Percentiles rank a stretch among this genome's conserved stretches.
These are phyloP conservation scores for Colletotrichum falcatum DNA, from an alignment of 2,329 filamentous ascomycete genomes.

Conservation along the genomic window DNA sequence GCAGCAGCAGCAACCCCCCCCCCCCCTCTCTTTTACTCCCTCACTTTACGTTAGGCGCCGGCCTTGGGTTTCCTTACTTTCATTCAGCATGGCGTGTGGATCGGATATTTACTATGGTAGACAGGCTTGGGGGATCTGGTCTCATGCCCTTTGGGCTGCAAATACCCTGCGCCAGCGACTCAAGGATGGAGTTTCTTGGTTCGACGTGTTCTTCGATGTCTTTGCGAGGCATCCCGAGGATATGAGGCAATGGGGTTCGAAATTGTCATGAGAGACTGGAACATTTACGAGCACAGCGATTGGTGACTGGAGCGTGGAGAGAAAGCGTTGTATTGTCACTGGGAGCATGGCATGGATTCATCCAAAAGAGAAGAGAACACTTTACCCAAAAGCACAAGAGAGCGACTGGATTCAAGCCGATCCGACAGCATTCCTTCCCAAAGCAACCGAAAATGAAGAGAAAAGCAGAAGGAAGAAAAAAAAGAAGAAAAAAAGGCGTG, in stretches of 20 bases:
- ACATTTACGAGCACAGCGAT: slow-evolving; percentile 36
- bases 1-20: slow-evolving; percentile 2
- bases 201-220: slow-evolving; percentile 29
- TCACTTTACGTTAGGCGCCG: slow-evolving; percentile 19
- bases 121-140: slow-evolving; percentile 27
- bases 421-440: slow-evolving; percentile 4
- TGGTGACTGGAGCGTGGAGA: slow-evolving; percentile 20
- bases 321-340: slow-evolving; percentile 34
- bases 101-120: slow-evolving; percentile 38
- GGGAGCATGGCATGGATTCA: slow-evolving; percentile 36
- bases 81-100: slow-evolving; percentile 41
- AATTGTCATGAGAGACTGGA: slow-evolving; percentile 24
- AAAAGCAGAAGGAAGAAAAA: not conserved
- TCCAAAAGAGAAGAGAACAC: slow-evolving; percentile 28
- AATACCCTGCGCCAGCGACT: slow-evolving; percentile 33
- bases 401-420: slow-evolving; percentile 33
- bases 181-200: slow-evolving; percentile 38
- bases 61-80: slow-evolving; percentile 36
- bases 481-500: slow-evolving; percentile 13
- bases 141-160: slow-evolving; percentile 30
- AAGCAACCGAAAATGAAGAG: not conserved
- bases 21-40: slow-evolving; percentile 20
- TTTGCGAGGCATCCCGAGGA: slow-evolving; percentile 34
- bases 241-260: slow-evolving; percentile 23
- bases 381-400: slow-evolving; percentile 36